phyloP scores from a whole-genome alignment of 75 land plant species.

The Picea sitchensis region DNA sequence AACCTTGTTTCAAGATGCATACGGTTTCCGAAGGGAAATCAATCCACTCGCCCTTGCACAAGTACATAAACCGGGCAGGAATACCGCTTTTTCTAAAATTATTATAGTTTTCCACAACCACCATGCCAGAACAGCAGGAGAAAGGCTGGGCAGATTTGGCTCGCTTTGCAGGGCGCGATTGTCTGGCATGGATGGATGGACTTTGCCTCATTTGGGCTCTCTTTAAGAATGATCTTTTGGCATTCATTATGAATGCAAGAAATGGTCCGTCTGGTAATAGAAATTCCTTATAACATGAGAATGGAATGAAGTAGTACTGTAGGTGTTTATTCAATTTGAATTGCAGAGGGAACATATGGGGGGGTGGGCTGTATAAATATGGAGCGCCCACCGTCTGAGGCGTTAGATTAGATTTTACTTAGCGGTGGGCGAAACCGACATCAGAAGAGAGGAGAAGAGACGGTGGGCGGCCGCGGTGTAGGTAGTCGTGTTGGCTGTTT shows the following conservation, averaged over 20 bases:
- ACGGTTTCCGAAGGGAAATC: slow-evolving; percentile 24
- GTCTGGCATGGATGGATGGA: not conserved
- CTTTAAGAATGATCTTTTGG: not conserved
- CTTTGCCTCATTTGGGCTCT: not conserved
- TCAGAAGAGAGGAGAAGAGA: too few relatives aligned
- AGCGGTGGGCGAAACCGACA: too few relatives aligned
- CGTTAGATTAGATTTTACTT: too few relatives aligned
- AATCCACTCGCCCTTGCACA: slow-evolving; percentile 28
- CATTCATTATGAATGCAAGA: not conserved
- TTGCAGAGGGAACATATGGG: too few relatives aligned
- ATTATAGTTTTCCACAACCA: slow-evolving; percentile 7
- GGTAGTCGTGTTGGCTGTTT: too few relatives aligned
- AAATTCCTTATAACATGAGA: too few relatives aligned
- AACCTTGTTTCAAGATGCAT: slow-evolving; percentile 14
- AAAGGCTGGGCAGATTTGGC: not conserved
- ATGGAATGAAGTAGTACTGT: too few relatives aligned
- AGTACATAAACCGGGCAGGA: slow-evolving; percentile 42
- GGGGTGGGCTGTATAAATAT: too few relatives aligned
- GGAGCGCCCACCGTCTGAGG: too few relatives aligned
- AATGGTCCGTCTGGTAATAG: too few relatives aligned
- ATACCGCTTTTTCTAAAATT: slow-evolving; percentile 34
- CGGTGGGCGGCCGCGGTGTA: too few relatives aligned
- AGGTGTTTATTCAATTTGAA: too few relatives aligned
- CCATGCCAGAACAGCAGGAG: not conserved
- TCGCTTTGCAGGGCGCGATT: not conserved